Evolutionary conservation across 1,139 yeast species (phyloP), one percentile per base, ranked within the genome.

Genomic region (Petasospora fabianii): DNA sequence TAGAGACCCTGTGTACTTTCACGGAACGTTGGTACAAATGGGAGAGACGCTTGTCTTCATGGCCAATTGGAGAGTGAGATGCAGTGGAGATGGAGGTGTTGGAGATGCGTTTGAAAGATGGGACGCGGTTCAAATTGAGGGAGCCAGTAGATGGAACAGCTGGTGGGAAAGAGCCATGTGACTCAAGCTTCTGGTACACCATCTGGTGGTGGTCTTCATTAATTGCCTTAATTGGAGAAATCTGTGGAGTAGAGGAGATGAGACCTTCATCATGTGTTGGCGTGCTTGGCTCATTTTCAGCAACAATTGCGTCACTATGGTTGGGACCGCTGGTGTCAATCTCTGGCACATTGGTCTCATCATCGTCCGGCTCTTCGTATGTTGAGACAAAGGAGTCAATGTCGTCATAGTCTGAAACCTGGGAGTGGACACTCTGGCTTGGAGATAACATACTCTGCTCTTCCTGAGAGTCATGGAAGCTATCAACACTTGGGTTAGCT

Each of bases 161-260:
- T 5, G 31, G 21, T 3, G 17, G n/a, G 4, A 16, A 6, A 13
- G 46, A 27, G 18, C n/a, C 17, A 27, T 27, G 28, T 27, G 39
- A 16, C 10, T 4, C 24, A 11, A 18, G 14, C 27, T 31, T 14
- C 13, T 22, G 14, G 18, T 13, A 26, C 28, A 5, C 24, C 10
- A 19, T 14, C 18, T 30, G 26, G 27, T 31, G 14, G n/a, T 30
- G 32, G 9, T 11, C 11, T 15, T 53, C 55, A 7, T 40, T 36
- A 7, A 53, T 31, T 1, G 55, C 41, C 31, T 48, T 52, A 30
- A 54, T 53, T 18, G 58, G 58, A 3, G 58, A 53, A 2, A 47
- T 41, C 28, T 47, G 51, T 19, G 55, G 55, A 1, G 55, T 53
- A 1, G 55, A 49, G 15, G 55, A 48, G 12, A 53, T 50, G 11